A percentile compares a stretch with the other conserved stretches of the same genome.
Conservation (phyloP, 2,329 filamentous ascomycete genomes). For the Pseudogymnoascus sp. region DNA sequence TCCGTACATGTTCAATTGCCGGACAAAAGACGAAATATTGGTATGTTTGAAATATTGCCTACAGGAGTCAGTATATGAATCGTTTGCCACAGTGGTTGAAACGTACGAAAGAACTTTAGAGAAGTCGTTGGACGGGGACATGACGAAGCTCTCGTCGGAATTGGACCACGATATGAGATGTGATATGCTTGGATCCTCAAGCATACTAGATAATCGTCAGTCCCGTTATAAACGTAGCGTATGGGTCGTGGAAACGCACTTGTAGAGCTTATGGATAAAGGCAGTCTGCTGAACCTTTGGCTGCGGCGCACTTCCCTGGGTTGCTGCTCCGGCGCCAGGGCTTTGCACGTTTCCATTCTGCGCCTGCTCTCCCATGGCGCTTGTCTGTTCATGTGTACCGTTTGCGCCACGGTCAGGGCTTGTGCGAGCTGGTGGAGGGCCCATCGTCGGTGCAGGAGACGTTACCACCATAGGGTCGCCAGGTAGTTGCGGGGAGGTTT, state of each 20-base stretch:
- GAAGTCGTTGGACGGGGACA: constrained; percentile 95
- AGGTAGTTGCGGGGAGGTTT: constrained; percentile 49
- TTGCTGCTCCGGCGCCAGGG: constrained; percentile 35
- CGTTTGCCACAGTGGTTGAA: constrained; percentile 6
- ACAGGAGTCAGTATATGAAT: constrained; percentile 20
- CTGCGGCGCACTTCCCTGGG: constrained; percentile 72
- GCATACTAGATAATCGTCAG: constrained; percentile 58
- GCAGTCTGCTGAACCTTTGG: constrained; percentile 97
- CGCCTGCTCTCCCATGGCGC: constrained; percentile 28
- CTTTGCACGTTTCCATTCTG: constrained; percentile 25
- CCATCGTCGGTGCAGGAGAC: constrained; percentile 36
- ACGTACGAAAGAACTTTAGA: constrained; percentile 95
- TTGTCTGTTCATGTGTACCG: constrained; percentile 25
- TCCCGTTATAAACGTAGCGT: neutral
- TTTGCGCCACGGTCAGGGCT: constrained; percentile 28
- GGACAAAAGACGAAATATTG: constrained; percentile 96
- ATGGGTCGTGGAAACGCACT: constrained; percentile 51
- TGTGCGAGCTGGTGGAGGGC: constrained; percentile 22
- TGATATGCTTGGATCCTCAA: constrained; percentile 87
- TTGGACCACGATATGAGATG: constrained; percentile 95
- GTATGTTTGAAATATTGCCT: constrained; percentile 99
- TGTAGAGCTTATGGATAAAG: constrained; percentile 98
- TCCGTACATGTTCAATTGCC: constrained; percentile 98
- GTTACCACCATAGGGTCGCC: constrained; percentile 55
- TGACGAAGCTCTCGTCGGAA: constrained; percentile 94